These are phyloP conservation scores for Lentinus brumalis DNA, from an alignment of 768 basidiomycete species.

Conservation along the genomic window DNA sequence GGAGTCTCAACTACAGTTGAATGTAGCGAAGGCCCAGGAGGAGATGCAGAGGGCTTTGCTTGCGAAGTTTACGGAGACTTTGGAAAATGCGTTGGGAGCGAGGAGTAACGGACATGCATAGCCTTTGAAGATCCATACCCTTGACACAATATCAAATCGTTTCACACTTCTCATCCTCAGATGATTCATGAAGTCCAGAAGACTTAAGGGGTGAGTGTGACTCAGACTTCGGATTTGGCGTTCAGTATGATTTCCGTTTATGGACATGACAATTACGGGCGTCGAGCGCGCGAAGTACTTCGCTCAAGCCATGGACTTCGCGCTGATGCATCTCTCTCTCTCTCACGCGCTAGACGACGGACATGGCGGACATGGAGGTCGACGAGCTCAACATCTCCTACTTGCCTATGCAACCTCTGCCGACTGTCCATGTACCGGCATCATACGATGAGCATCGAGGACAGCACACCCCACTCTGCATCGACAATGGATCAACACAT, in stretches of 20 bases:
- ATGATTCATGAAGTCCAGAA: too few relatives aligned
- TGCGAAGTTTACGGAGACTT: too few relatives aligned
- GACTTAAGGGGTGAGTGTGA: not conserved
- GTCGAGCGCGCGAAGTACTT: constrained; percentile 3
- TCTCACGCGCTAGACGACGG: not conserved
- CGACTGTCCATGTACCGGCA: constrained; percentile 38
- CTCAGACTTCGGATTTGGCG: too few relatives aligned
- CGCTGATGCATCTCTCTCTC: not conserved
- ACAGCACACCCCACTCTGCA: constrained; percentile 67
- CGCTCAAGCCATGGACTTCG: not conserved
- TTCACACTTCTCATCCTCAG: too few relatives aligned
- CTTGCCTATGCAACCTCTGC: constrained; percentile 27
- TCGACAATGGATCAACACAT: constrained; percentile 87
- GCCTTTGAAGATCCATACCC: too few relatives aligned
- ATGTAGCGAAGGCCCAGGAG: too few relatives aligned
- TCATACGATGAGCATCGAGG: constrained; percentile 55
- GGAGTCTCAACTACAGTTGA: too few relatives aligned
- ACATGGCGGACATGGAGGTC: constrained; percentile 9
- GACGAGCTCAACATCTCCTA: constrained; percentile 14
- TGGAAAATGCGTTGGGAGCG: too few relatives aligned
- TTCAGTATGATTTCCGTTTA: not conserved
- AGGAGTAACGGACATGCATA: too few relatives aligned
- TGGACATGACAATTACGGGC: constrained; percentile 2
- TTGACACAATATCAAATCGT: too few relatives aligned
- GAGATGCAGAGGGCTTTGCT: too few relatives aligned